Evolutionary conservation across 1,284 basidiomycete species (phyloP), one percentile per base, ranked within the genome.

Genomic region (Pisolithus thermaeus): DNA sequence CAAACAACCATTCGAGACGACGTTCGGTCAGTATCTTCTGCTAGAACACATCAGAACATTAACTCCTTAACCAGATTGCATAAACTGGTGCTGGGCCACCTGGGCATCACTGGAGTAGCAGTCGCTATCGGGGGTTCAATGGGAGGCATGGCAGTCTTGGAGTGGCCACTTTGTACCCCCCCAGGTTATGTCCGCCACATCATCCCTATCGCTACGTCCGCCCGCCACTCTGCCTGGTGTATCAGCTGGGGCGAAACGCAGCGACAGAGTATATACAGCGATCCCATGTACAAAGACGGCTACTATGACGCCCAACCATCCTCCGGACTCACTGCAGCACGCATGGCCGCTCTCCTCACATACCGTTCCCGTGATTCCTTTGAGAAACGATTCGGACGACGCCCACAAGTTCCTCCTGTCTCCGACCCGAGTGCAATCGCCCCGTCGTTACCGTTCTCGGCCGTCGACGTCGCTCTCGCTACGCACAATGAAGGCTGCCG

Each of bases 211-310:
- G 96, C 96, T 0, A 97, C 94, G 0, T 92, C 91, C 12, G 90
- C 95, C 0, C 79, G 92, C 1, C 95, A 99, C 71, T 95, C 92
- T 2, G 96, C 96, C 0, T 99, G 96, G 96, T 96, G 96, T 67
- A 99, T 99, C 67, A 89, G 86, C 58, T 99, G 97, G 96, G 96
- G 95, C 16, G 96, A 99, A 68, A 90, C 95, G 0, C 97, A 99
- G 66, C 80, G 96, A 1, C 95, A 97, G 68, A 89, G 88, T 63
- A 97, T 99, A 65, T 97, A 95, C 75, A 92, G 89, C 57, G 97
- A 99, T 65, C 94, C 95, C 0, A 75, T 75, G 35, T 99, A 95
- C 70, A 73, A 83, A 41, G 87, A 92, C 59, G 96, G 97, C 0
- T 97, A 90, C 70, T 99, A 98, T 61, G 57, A 61, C 8, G 56